Base-by-base conservation (phyloP, 306 rosid genomes). In the Casuarina equisetifolia region DNA sequence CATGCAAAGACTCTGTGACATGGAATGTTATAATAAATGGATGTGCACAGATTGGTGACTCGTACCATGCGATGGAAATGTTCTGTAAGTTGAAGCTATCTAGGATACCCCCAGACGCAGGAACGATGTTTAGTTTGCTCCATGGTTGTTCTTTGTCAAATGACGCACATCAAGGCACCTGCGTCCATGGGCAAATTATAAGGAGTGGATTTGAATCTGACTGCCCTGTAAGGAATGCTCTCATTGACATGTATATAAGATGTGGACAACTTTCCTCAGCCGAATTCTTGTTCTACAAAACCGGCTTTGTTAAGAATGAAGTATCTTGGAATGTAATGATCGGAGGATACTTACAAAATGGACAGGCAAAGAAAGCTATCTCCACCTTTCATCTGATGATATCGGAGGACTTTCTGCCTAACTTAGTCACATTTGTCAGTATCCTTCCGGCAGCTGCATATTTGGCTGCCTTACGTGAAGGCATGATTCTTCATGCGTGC, bases 21-120 rank as follows among this genome's bases (percentile, higher is more conserved):
- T 91, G 97, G 94, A 91, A 91, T 86, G 80, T 88, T 45, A 71
- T 86, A 85, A 88, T 91, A 61, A 90, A 79, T 58, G 97, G 89
- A 45, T 81, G 75, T 70, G 48, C 83, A 46, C 80, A 88, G 82
- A 67, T 77, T 66, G 90, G 89, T 20, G 91, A 91, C 46, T 84
- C 84, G 1, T 59, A 9, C 71, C 73, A 70, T 68, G 88, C 89
- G 5, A 55, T 88, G 59, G 76, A 82, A 74, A 73, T 85, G 82
- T 86, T 91, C 72, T 42, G 1, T 69, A 74, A 78, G 38, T 84
- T 90, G 76, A 84, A 61, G 71, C 66, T 53, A 61, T 90, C 82
- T 67, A 86, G 80, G 69, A 81, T 78, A 79, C 85, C 62, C 20
- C 91, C 90, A 57, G 90, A 90, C 76, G 86, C 85, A 46, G 90